Evolutionary conservation across 768 basidiomycete species (phyloP), one percentile per base, ranked within the genome.

Genomic region (Trametopsis cervina): DNA sequence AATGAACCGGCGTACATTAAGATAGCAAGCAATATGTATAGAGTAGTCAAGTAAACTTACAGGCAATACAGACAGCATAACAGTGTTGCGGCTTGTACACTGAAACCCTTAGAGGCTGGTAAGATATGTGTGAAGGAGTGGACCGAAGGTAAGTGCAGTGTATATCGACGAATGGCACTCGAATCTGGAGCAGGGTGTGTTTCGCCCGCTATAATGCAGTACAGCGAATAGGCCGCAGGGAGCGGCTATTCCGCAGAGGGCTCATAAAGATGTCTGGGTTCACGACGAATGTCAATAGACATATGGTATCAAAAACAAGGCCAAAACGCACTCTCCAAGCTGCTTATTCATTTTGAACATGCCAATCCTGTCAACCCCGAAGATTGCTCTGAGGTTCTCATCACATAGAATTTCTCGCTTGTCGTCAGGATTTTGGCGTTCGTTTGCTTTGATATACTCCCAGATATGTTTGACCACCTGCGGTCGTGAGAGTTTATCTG

Each of bases 331-430:
- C 85, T 83, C 72, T 61, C 86, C 85, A 48, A 95, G 69, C 22
- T 85, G 75, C 66, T 94, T 91, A 74, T 94, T 95, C 92, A 95
- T 95, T 55, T 74, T 81, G 69, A 95, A 94, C 90, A 94, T 94
- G 66, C 89, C 81, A 48, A 96, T 79, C 63, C 81, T 86, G 54
- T 90, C 86, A 11, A 78, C 75, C 48, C 76, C 77, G 63, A 97
- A 95, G 18, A 95, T 77, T 4, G 82, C 78, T 58, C 74, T 76
- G 56, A 96, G 61, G 15, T 65, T 70, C 15, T 74, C 69, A 63
- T 97, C 92, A 59, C 92, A 94, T 2, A 91, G 54, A 52, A 97
- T 96, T 63, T 89, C 89, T 47, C 80, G 79, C 66, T 74, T 85
- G 65, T 95, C 89, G 1, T 60, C 63, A 4, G 90, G 89, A 61